A percentile compares a stretch with the other conserved stretches of the same genome.
Evolutionary conservation across 2,329 filamentous ascomycete species (phyloP).

Genomic region (Phaeosphaeriaceae sp.): DNA sequence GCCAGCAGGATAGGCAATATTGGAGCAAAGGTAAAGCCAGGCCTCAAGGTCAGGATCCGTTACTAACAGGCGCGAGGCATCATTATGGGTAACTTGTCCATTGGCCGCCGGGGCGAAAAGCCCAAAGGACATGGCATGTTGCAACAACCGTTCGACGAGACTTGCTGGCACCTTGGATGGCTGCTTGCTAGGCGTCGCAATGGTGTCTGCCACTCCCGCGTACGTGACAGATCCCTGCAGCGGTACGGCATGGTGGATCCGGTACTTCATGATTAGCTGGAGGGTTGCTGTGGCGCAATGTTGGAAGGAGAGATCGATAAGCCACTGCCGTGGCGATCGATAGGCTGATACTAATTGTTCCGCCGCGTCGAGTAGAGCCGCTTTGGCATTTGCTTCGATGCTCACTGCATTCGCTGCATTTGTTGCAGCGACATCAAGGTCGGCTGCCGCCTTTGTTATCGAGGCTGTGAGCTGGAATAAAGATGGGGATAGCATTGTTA

Average conservation of each 20-base stretch:
- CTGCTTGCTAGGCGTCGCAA: not conserved
- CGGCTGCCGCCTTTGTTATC: not conserved
- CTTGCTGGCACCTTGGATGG: not conserved
- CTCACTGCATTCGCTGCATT: not conserved
- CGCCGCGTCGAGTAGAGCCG: not conserved
- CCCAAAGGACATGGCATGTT: constrained; percentile 2
- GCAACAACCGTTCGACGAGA: constrained; percentile 1
- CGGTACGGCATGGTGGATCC: constrained; percentile 2
- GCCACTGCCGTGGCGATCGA: constrained; percentile 1
- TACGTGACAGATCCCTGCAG: not conserved
- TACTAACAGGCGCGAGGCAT: not conserved
- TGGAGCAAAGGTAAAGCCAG: constrained; percentile 3
- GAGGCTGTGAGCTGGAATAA: not conserved
- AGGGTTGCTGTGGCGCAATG: constrained; percentile 3
- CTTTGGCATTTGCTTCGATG: not conserved
- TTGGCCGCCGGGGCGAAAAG: not conserved
- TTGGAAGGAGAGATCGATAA: constrained; percentile 3
- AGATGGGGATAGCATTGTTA: not conserved
- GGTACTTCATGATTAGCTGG: constrained; percentile 1
- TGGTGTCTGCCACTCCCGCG: not conserved
- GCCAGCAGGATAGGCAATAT: constrained; percentile 3
- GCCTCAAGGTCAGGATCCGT: constrained; percentile 3
- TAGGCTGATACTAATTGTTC: not conserved
- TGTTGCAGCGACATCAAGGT: not conserved
- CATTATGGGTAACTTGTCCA: not conserved